A percentile compares a stretch with the other conserved stretches of the same genome.
These are phyloP conservation scores for Pittosporum tobira DNA, from an alignment of 129 eudicot species.

Conservation along the genomic window DNA sequence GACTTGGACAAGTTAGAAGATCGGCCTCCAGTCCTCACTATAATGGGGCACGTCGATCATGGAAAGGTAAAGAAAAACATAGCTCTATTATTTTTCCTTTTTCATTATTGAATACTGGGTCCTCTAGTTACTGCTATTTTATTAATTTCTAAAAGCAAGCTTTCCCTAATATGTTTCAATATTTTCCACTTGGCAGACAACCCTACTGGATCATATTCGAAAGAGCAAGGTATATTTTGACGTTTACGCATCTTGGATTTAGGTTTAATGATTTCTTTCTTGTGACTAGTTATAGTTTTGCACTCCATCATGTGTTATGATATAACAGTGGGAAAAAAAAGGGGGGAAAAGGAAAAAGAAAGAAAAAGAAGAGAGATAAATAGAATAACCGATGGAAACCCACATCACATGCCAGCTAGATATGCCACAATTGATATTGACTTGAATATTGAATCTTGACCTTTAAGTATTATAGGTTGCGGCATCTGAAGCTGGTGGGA, in stretches of 20 bases:
- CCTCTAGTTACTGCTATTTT: background rate
- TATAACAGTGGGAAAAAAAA: too few species aligned
- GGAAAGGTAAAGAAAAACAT: slow-evolving; percentile 53
- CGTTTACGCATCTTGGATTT: background rate
- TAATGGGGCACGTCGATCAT: slow-evolving; percentile 99
- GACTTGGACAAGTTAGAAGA: slow-evolving; percentile 76
- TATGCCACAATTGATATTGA: slow-evolving; percentile 5
- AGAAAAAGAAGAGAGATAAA: too few species aligned
- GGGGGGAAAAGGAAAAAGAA: too few species aligned
- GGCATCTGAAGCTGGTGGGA: slow-evolving; percentile 98
- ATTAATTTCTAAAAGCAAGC: background rate
- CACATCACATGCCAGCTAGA: background rate
- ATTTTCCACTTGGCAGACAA: slow-evolving; percentile 54
- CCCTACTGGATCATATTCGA: slow-evolving; percentile 82
- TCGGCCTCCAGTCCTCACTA: slow-evolving; percentile 90
- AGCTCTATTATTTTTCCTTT: background rate
- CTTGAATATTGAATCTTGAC: slow-evolving; percentile 19
- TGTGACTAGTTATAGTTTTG: background rate
- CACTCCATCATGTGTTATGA: background rate
- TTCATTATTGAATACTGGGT: background rate
- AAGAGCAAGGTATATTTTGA: slow-evolving; percentile 68
- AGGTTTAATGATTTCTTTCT: background rate
- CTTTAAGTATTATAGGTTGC: slow-evolving; percentile 57
- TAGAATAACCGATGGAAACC: background rate
- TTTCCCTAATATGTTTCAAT: slow-evolving; percentile 24